These are phyloP conservation scores for Aurifilum marmelostoma DNA, from an alignment of 2,329 filamentous ascomycete genomes.

Conservation along the genomic window DNA sequence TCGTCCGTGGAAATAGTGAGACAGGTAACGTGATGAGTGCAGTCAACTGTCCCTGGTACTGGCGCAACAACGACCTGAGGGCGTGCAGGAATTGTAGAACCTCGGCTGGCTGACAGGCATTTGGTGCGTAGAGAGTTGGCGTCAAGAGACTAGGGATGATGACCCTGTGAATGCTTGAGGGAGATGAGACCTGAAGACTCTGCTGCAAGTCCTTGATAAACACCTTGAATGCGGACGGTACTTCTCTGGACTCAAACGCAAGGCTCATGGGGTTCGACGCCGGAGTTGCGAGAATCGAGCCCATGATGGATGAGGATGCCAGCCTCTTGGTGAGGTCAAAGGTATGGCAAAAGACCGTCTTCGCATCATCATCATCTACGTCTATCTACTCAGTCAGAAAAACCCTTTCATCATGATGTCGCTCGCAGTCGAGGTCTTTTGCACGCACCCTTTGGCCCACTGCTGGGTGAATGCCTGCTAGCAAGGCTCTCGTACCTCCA, in stretches of 20 bases:
- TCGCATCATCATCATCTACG: constrained; percentile 31
- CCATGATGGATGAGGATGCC: constrained; percentile 50
- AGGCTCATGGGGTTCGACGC: constrained; percentile 47
- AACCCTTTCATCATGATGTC: constrained; percentile 21
- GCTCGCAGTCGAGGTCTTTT: constrained; percentile 31
- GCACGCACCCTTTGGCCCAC: constrained; percentile 29
- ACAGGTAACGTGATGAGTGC: constrained; percentile 78
- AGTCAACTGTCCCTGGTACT: constrained; percentile 66
- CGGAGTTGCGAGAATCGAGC: constrained; percentile 55
- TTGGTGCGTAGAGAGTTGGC: constrained; percentile 78
- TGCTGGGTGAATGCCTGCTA: constrained; percentile 44
- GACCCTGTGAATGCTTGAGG: constrained; percentile 73
- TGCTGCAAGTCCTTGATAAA: constrained; percentile 64
- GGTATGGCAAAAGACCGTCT: constrained; percentile 66
- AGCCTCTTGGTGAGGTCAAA: constrained; percentile 74
- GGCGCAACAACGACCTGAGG: constrained; percentile 74
- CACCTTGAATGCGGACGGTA: constrained; percentile 59
- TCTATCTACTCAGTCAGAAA: constrained; percentile 25
- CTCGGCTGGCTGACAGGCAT: constrained; percentile 69
- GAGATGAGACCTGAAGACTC: constrained; percentile 59
- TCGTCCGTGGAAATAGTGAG: constrained; percentile 74
- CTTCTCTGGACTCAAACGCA: constrained; percentile 30
- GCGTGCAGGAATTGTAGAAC: constrained; percentile 81
- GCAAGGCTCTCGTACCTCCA: constrained; percentile 93
- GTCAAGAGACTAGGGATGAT: constrained; percentile 85